Evolutionary conservation across 306 rosid species (phyloP), one percentile per base, ranked within the genome.

Genomic region (Trichosanthes truncata): DNA sequence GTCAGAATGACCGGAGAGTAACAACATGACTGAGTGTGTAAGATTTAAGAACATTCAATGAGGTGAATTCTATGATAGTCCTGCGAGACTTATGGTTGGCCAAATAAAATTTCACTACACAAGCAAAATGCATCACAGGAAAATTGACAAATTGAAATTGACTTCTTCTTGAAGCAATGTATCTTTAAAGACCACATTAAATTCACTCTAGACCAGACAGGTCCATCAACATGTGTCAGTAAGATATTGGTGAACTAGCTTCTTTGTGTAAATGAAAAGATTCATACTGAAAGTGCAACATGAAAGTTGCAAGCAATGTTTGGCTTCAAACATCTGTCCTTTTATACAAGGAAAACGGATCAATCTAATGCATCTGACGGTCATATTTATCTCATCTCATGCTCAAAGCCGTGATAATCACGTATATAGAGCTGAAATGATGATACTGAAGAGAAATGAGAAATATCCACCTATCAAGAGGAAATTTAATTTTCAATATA

Each of bases 261-360:
- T 23, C 23, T 71, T 25, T 45, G 76, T 25, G n/a, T 43, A 25
- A 45, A n/a, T 72, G 77, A 45, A 15, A 72, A 46, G 13, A 23
- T 68, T 41, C 53, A 68, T n/a, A 72, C 57, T 72, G 59, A 72
- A 72, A 72, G 35, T 25, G 59, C 40, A 23, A 13, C 78, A 74
- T 7, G 57, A 72, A 29, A 48, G 45, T 14, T 23, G 40, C 17
- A 48, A 9, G 60, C 25, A 26, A 15, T 29, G 48, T 7, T 72
- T 49, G 20, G 6, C 78, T 56, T 73, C 41, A 73, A 46, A 15
- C 60, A 18, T 41, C 15, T 26, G 12, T 25, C 9, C 6, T 48
- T 46, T 26, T 26, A 17, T 49, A 72, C 6, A 9, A 3, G 33
- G 25, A 73, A 48, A 73, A 14, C 60, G 48, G 52, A 73, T 29